Evolutionary conservation across 1,284 basidiomycete species (phyloP), one percentile per base, ranked within the genome.

Genomic region (Mycena sp.): DNA sequence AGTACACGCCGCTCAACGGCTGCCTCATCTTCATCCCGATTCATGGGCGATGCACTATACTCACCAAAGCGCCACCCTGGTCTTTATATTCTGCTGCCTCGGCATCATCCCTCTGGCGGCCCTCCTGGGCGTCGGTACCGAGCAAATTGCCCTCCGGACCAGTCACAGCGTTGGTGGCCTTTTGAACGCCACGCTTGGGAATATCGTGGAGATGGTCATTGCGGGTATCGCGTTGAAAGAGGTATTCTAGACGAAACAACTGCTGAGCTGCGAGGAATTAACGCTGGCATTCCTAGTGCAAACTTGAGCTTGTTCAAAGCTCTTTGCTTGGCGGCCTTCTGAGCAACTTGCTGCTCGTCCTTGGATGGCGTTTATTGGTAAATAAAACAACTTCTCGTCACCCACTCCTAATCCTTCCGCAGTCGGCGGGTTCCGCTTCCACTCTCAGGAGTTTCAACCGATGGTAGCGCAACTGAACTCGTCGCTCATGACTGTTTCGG

Each of bases 401-500:
- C 35, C 49, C 48, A 16, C 35, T n/a, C 37, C 37, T 26, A 54
- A 40, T 51, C 21, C 52, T n/a, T n/a, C n/a, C n/a, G n/a, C n/a
- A 79, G 77, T 84, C 28, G 86, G 87, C 65, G 87, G 87, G 25
- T 81, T 86, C 53, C 81, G 85, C 58, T 89, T 87, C 76, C 83
- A 84, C 69, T 85, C 88, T 67, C 87, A 89, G 71, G 80, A 86
- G 41, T 89, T 89, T 71, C 83, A 83, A 50, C 80, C 85, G 28
- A 83, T 85, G 70, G 86, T 86, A 23, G 87, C 87, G 10, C 87
- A 90, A 72, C 79, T 89, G 59, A 88, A 89, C 71, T 87, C 86
- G 60, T 86, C 86, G 4, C 77, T 89, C 30, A 79, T 90, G 71
- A 86, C 86, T 44, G 81, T 88, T 23, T 79, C 85, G 4, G 84